Base-by-base conservation (phyloP, 495 filamentous ascomycete genomes). In the Hyaloscypha variabilis region DNA sequence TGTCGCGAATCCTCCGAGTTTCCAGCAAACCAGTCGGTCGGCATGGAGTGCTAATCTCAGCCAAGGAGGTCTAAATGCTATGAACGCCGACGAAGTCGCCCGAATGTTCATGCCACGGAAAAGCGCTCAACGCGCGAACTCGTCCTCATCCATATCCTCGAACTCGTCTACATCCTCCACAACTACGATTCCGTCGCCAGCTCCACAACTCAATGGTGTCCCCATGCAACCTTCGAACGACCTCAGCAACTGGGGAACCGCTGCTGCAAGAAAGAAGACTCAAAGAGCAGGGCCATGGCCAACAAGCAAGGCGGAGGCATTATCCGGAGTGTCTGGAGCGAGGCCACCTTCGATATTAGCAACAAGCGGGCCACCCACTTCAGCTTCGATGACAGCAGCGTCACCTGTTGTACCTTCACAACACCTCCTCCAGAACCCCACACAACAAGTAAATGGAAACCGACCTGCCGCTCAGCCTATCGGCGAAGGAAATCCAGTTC, bases 1-100 rank as follows among this genome's bases (percentile, higher is more conserved):
- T 78, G 94, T 99, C 79, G 95, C 93, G 73, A 91, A 88, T 80
- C 93, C 91, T 67, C 91, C 91, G 77, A 94, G 88, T 78, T 93
- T 97, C 77, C 88, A 93, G 81, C 82, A 81, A 65, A 77, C 81
- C 68, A 85, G 80, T 64, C 82, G 87, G 65, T 78, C 85, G 77
- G 80, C 81, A 87, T 90, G 87, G 87, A 79, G 81, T 84, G 79
- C 84, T 88, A 88, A 89, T 86, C 86, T 87, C 80, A 87, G 86
- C 76, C 85, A 91, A 84, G 84, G 85, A 78, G 83, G 83, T 72
- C 82, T 92, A 67, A 89, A 87, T 81, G 83, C 90, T 66, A 93
- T 95, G 87, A 91, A 89, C 78, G 76, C 89, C 66, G 92, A 97
- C 79, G 93, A 97, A 77, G 85, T 90, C 65, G 88, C 90, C 76